These are phyloP conservation scores for Fusarium sp. DNA, from an alignment of 2,329 filamentous ascomycete species.

Conservation along the genomic window DNA sequence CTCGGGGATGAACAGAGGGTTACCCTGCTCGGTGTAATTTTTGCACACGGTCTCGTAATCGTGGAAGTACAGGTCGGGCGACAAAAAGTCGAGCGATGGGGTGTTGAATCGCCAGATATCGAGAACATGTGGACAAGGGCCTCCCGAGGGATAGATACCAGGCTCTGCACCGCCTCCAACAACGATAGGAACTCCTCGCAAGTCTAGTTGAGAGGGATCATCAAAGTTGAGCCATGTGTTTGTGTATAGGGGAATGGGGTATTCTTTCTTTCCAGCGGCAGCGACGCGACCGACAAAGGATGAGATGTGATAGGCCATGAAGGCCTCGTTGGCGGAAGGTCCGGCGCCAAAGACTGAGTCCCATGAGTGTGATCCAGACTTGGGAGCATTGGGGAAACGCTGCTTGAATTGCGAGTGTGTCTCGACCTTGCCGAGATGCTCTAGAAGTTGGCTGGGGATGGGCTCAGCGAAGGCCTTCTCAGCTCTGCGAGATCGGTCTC, in stretches of 20 bases:
- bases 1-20: conserved; percentile 64
- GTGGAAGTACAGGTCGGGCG: conserved; percentile 62
- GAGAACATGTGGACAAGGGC: conserved; percentile 48
- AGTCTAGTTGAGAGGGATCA: conserved; percentile 46
- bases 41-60: conserved; percentile 58
- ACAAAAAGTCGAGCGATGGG: conserved; percentile 57
- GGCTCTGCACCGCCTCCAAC: conserved; percentile 50
- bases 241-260: conserved; percentile 49
- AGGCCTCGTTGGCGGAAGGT: conserved; percentile 47
- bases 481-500: conserved; percentile 57
- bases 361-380: conserved; percentile 46
- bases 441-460: conserved; percentile 44
- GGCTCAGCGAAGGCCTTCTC: conserved; percentile 54
- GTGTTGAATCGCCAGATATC: conserved; percentile 56
- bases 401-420: conserved; percentile 47
- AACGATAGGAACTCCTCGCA: conserved; percentile 48
- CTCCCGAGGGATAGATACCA: conserved; percentile 53
- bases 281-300: conserved; percentile 50
- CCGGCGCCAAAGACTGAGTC: conserved; percentile 48
- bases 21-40: conserved; percentile 56
- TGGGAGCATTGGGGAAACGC: conserved; percentile 39
- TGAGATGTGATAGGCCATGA: conserved; percentile 52
- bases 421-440: conserved; percentile 38
- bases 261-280: conserved; percentile 48
- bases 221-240: conserved; percentile 53